Percentiles rank a stretch among this genome's conserved stretches.
Evolutionary conservation across 2,329 filamentous ascomycete species (phyloP).

Genomic region (Emmonsiellopsis sp.): DNA sequence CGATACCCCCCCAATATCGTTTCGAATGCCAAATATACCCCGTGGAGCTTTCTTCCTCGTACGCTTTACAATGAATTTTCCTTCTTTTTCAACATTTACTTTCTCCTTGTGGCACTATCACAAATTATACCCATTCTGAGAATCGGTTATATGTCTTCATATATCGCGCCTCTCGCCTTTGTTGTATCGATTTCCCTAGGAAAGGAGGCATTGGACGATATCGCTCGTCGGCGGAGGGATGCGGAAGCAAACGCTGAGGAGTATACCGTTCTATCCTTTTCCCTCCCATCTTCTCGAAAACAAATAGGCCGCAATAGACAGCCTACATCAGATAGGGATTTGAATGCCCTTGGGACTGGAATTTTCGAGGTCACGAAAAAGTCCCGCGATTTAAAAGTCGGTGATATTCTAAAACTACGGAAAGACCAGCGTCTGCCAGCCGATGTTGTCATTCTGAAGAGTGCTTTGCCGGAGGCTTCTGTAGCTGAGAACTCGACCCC

Average conservation of each 20-base stretch:
- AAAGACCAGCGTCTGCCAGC: slow-evolving; percentile 92
- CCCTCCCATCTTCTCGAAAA: slow-evolving; percentile 26
- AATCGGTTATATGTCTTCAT: slow-evolving; percentile 91
- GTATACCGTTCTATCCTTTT: slow-evolving; percentile 69
- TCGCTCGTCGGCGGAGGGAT: slow-evolving; percentile 74
- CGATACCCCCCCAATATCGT: slow-evolving; percentile 84
- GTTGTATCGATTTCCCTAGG: slow-evolving; percentile 87
- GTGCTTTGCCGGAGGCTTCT: slow-evolving; percentile 23
- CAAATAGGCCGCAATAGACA: slow-evolving; percentile 9
- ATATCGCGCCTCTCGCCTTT: slow-evolving; percentile 84
- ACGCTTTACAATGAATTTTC: slow-evolving; percentile 98
- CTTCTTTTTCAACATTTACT: slow-evolving; percentile 99
- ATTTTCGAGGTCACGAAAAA: slow-evolving; percentile 65
- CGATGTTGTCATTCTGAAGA: slow-evolving; percentile 88
- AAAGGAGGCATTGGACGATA: slow-evolving; percentile 93
- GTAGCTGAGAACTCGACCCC: neutral
- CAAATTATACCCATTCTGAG: slow-evolving; percentile 82
- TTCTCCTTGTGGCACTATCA: slow-evolving; percentile 86
- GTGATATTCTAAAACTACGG: slow-evolving; percentile 84
- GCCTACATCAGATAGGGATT: slow-evolving; percentile 15
- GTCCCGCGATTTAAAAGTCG: slow-evolving; percentile 82
- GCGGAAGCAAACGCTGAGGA: slow-evolving; percentile 89
- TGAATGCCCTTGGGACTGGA: slow-evolving; percentile 23
- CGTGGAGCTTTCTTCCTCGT: slow-evolving; percentile 84
- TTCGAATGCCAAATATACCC: slow-evolving; percentile 96